Evolutionary conservation across 805 yeast genomes (phyloP).

Genomic region (Kuraishia molischiana): DNA sequence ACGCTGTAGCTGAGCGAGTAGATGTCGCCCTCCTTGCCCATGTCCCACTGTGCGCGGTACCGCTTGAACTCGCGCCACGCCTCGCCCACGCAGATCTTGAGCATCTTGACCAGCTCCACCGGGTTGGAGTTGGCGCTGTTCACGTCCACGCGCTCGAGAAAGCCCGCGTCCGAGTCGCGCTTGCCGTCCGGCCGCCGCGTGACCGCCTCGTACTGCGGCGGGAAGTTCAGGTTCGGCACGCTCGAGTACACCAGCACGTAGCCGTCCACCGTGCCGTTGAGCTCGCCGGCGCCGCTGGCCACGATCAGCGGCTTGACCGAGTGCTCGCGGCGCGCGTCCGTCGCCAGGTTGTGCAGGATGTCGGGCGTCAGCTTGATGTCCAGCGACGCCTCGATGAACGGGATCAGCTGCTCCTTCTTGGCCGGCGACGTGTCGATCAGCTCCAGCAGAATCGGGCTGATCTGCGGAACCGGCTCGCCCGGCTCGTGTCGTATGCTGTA

Average conservation of each 20-base stretch:
- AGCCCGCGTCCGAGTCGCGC: not conserved
- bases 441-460: conserved; percentile 56
- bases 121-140: conserved; percentile 14
- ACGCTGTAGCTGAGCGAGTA: conserved; percentile 50
- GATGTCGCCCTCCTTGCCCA: conserved; percentile 59
- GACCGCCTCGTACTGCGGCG: conserved; percentile 17
- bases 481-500: conserved; percentile 7
- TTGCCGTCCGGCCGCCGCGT: not conserved
- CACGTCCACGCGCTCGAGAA: not conserved
- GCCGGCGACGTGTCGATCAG: conserved; percentile 70
- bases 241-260: conserved; percentile 62
- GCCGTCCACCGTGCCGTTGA: conserved; percentile 70
- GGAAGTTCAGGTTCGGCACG: conserved; percentile 53
- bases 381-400: conserved; percentile 65
- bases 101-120: conserved; percentile 29
- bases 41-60: conserved; percentile 47
- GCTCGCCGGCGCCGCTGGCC: conserved; percentile 71
- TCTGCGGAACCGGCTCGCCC: conserved; percentile 29
- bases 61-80: conserved; percentile 65
- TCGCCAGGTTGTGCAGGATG: conserved; percentile 49
- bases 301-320: conserved; percentile 59
- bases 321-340: conserved; percentile 52
- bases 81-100: conserved; percentile 50
- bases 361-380: conserved; percentile 52
- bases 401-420: conserved; percentile 56